Conservation (phyloP, 192 early-diverging fungal species). For the Hyaloraphidium curvatum region DNA sequence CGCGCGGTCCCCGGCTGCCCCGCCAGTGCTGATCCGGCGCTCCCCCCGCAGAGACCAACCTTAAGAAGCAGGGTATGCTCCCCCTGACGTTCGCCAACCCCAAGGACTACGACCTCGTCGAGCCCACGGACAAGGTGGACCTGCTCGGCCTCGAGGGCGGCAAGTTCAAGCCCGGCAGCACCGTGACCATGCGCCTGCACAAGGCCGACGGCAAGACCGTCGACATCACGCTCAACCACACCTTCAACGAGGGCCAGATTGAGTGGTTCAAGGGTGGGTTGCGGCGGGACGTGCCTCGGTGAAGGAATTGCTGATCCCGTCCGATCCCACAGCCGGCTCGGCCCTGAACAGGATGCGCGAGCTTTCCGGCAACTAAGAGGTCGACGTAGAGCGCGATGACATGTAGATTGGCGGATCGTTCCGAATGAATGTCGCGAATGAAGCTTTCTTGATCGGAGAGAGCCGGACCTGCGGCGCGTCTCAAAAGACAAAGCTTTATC, state of each 20-base stretch:
- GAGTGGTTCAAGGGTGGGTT: constrained; percentile 98
- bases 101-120: constrained; percentile 83
- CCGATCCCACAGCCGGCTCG: too few relatives aligned
- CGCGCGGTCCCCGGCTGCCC: neutral
- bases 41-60: constrained; percentile 62
- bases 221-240: constrained; percentile 83
- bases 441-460: too few relatives aligned
- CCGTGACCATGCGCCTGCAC: constrained; percentile 62
- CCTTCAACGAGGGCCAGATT: constrained; percentile 98
- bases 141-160: constrained; percentile 61
- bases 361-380: too few relatives aligned
- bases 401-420: too few relatives aligned
- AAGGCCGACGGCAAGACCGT: constrained; percentile 56
- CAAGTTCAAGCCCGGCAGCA: constrained; percentile 57
- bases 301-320: too few relatives aligned
- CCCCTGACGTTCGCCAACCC: constrained; percentile 89
- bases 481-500: too few relatives aligned
- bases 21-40: neutral
- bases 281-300: too few relatives aligned
- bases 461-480: too few relatives aligned
- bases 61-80: constrained; percentile 98
- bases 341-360: constrained; percentile 3
- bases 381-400: too few relatives aligned
- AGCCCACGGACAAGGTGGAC: constrained; percentile 65
- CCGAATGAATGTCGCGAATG: too few relatives aligned